Base-by-base conservation (phyloP, 2,329 filamentous ascomycete species). In the Neofusicoccum ribis region DNA sequence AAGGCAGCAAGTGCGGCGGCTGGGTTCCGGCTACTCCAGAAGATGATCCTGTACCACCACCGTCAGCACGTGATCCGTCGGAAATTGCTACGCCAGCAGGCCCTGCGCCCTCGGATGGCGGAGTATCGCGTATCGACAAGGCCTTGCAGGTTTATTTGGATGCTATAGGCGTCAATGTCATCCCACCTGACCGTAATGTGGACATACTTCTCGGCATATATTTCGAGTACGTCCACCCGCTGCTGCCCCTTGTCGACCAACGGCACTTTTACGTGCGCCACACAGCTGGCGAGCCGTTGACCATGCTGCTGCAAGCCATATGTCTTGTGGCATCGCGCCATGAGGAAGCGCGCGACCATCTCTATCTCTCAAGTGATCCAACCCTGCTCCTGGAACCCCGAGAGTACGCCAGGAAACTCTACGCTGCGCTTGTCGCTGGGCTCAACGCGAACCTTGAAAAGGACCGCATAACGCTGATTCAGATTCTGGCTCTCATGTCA, bases 291-390 rank as follows among this genome's bases (percentile, higher is more conserved):
- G 69, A 69, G 52, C 76, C 76, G 43, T 75, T 79, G 3, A 75
- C 77, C 15, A 73, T 80, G 41, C 65, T 82, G 17, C 71, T 78
- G 64, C 78, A 82, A 67, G 79, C 80, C 4, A 78, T 83, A 5
- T 84, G 81, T 67, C 74, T 83, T 9, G 78, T 82, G 17, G 80
- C 81, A 15, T 82, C 80, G 0, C 82, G 82, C 66, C 81, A 83
- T 67, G 72, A 78, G 3, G 71, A 76, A 43, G 81, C 81, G n/a
- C 72, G 72, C 23, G 71, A 74, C 8, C 72, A 79, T 65, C 72
- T 82, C 14, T 73, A 71, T 44, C 71, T 82, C n/a, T 73, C 72
- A 1, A 75, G 77, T 47, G 73, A 74, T 5, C 67, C 73, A 5
- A 71, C 71, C 3, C 71, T 68, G 7, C 43, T 60, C 31, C 70